A percentile compares a stretch with the other conserved stretches of the same genome.
These are phyloP conservation scores for Daphne laureola DNA, from an alignment of 441 rosid genomes.

Conservation along the genomic window DNA sequence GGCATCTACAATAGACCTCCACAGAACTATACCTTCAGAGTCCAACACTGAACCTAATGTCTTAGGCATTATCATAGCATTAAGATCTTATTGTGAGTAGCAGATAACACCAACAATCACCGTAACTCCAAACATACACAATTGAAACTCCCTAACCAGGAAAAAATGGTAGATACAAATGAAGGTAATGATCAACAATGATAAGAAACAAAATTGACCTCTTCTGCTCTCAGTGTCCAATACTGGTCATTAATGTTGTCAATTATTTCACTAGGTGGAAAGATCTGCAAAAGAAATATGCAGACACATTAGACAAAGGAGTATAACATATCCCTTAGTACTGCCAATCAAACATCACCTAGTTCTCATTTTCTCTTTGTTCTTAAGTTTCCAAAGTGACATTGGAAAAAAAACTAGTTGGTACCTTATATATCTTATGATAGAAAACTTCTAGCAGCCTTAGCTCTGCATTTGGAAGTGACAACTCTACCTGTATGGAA, in stretches of 20 bases:
- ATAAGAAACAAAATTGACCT: constrained; percentile 24
- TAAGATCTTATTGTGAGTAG: too few relatives aligned
- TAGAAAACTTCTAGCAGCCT: constrained; percentile 63
- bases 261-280: constrained; percentile 33
- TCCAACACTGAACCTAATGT: too few relatives aligned
- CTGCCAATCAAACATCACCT: not conserved
- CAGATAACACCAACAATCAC: too few relatives aligned
- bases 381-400: not conserved
- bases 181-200: not conserved
- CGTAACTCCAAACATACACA: too few relatives aligned
- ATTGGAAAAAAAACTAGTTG: not conserved
- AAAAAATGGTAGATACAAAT: not conserved
- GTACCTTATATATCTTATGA: constrained; percentile 74
- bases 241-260: constrained; percentile 41
- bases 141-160: too few relatives aligned
- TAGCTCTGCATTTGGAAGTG: constrained; percentile 57
- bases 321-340: not conserved
- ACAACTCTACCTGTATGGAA: constrained; percentile 52
- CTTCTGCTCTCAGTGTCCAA: constrained; percentile 45
- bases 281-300: constrained; percentile 24
- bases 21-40: too few relatives aligned
- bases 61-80: too few relatives aligned
- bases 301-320: not conserved
- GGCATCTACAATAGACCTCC: too few relatives aligned
- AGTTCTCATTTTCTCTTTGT: too few relatives aligned